Evolutionary conservation across 2,329 filamentous ascomycete species (phyloP).

Genomic region (Aspergillus melleus): DNA sequence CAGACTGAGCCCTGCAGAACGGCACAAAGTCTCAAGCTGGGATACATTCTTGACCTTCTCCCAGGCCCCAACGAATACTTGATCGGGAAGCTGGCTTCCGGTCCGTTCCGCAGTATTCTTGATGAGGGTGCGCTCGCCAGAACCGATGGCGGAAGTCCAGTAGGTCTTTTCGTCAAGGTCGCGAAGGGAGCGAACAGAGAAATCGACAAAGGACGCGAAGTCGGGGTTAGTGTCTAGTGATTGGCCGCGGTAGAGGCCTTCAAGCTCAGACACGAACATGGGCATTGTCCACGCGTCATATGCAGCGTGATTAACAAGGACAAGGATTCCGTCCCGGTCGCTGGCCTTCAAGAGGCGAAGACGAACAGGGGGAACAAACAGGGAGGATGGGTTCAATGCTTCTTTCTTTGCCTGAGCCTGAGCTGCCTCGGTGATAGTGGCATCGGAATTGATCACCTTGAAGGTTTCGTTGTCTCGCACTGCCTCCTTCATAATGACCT

Average conservation of each 20-base stretch:
- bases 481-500: conserved; percentile 31
- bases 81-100: not conserved
- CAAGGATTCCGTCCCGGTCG: conserved; percentile 29
- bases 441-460: conserved; percentile 18
- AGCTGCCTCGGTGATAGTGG: conserved; percentile 15
- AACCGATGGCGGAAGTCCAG: conserved; percentile 23
- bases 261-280: conserved; percentile 32
- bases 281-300: conserved; percentile 41
- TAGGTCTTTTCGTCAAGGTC: conserved; percentile 20
- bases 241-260: conserved; percentile 24
- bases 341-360: conserved; percentile 29
- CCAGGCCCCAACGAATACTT: conserved; percentile 25
- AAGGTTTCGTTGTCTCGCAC: conserved; percentile 20
- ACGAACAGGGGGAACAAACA: conserved; percentile 32
- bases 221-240: conserved; percentile 14
- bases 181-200: conserved; percentile 21
- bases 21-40: conserved; percentile 21
- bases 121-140: conserved; percentile 22
- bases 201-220: conserved; percentile 26
- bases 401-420: conserved; percentile 24
- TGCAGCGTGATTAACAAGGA: conserved; percentile 36
- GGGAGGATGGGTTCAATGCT: conserved; percentile 26
- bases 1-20: conserved; percentile 21
- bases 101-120: not conserved
- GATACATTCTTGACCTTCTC: conserved; percentile 25